Conservation (phyloP, 164 flowering plant genomes). For the Liquidambar formosana region DNA sequence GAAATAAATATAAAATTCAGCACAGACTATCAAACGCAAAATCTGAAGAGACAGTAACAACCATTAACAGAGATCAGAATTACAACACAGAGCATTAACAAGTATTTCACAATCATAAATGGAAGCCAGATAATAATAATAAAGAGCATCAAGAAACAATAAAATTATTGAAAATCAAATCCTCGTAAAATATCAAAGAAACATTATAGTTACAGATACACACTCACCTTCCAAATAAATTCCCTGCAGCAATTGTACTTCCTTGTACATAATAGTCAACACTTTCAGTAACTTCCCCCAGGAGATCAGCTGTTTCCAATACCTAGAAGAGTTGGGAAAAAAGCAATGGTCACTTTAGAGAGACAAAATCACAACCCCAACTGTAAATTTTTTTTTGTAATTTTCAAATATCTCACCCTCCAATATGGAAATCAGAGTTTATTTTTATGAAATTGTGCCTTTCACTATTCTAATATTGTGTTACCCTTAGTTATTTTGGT, state of each 20-base stretch:
- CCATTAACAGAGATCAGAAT: too few relatives aligned
- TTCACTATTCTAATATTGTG: not conserved
- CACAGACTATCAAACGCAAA: too few relatives aligned
- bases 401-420: too few relatives aligned
- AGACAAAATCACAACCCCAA: not conserved
- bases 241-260: conserved; percentile 90
- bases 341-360: not conserved
- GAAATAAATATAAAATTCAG: too few relatives aligned
- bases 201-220: not conserved
- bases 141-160: too few relatives aligned
- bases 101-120: too few relatives aligned
- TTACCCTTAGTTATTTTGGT: not conserved
- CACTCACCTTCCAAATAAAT: conserved; percentile 90
- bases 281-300: conserved; percentile 94
- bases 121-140: too few relatives aligned
- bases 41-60: too few relatives aligned
- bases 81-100: too few relatives aligned
- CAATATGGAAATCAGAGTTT: too few relatives aligned
- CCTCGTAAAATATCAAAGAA: not conserved
- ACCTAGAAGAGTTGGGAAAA: conserved; percentile 47
- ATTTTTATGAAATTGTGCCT: not conserved
- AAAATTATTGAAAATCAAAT: too few relatives aligned
- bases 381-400: not conserved
- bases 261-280: conserved; percentile 96
- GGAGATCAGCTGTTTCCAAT: conserved; percentile 85